Evolutionary conservation across 2,329 filamentous ascomycete genomes (phyloP), one percentile per base, ranked within the genome.

Genomic region (Ceratocystis diversiconidia): DNA sequence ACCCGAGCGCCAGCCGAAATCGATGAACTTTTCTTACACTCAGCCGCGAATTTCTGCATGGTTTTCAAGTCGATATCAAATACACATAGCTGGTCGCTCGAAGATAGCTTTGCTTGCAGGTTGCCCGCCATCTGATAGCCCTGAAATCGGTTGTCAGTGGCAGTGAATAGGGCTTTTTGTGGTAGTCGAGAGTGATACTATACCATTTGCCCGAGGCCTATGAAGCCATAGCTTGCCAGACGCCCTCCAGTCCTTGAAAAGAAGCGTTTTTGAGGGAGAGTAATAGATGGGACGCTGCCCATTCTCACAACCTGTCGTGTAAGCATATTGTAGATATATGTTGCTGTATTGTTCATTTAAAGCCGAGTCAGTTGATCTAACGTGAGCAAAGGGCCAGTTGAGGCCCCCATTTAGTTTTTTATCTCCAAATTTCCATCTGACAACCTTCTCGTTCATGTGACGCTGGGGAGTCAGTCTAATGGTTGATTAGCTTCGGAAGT

Each of bases 121-220:
- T 85, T 85, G 74, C 79, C 81, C 68, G 82, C 82, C 82, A 85
- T 85, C 75, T 83, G 82, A 70, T 80, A 84, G 52, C 82, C 82
- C 82, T 84, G 50, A 19, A 25, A 12, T 8, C 6, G 17, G 46
- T 8, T 22, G 46, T n/a, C n/a, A 48, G 46, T 22, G 46, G 8
- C 15, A 5, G 48, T 52, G 22, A 28, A 25, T 15, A 15, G 48
- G 8, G 22, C 48, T 28, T 6, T 25, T 50, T 22, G 8, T 5
- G 19, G 36, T 41, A 41, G 36, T 15, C 48, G 4, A 52, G 6
- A 25, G 22, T 22, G 17, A 7, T 30, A 4, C 71, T 77, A 36
- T 74, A 84, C 82, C 82, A 85, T 85, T 69, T 84, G 82, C 5
- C 82, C 82, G 15, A 85, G 73, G 15, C 82, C 82, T 65, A 85